Conservation (phyloP, 192 early-diverging fungal genomes). For the Backusella macrospora region DNA sequence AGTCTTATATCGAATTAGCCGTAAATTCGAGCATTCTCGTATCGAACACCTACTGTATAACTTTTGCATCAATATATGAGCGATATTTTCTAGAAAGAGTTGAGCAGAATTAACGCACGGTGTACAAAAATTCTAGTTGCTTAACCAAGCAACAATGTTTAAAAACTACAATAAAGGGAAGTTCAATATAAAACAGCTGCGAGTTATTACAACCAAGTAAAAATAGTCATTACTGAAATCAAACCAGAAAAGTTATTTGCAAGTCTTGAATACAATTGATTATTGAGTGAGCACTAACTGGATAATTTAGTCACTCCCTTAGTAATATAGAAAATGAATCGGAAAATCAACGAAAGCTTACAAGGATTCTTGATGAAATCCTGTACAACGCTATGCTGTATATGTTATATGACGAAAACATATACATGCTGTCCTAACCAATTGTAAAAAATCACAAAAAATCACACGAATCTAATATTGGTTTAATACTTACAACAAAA, state of each 20-base stretch:
- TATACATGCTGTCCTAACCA: not conserved
- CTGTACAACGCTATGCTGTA: not conserved
- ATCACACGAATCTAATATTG: not conserved
- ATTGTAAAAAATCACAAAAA: slow-evolving; percentile 5
- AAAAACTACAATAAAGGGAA: not conserved
- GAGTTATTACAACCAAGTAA: not conserved
- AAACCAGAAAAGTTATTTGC: not conserved
- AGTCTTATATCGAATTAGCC: no score
- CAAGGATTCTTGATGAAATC: not conserved
- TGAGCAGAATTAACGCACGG: not conserved
- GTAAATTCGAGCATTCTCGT: no score
- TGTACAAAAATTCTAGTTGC: not conserved
- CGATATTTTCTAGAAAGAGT: not conserved
- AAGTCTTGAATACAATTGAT: not conserved
- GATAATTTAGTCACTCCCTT: not conserved
- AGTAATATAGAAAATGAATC: not conserved
- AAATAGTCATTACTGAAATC: not conserved
- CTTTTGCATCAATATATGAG: slow-evolving; percentile 1
- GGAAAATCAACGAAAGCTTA: not conserved
- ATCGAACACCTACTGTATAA: no score
- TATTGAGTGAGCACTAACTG: not conserved
- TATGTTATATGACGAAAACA: not conserved
- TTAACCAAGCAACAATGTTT: not conserved
- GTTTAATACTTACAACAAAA: not conserved
- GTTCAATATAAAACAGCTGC: not conserved